Percentiles rank a stretch among this genome's conserved stretches.
phyloP scores from a whole-genome alignment of 768 basidiomycete genomes.

The Tricholoma saponaceum region DNA sequence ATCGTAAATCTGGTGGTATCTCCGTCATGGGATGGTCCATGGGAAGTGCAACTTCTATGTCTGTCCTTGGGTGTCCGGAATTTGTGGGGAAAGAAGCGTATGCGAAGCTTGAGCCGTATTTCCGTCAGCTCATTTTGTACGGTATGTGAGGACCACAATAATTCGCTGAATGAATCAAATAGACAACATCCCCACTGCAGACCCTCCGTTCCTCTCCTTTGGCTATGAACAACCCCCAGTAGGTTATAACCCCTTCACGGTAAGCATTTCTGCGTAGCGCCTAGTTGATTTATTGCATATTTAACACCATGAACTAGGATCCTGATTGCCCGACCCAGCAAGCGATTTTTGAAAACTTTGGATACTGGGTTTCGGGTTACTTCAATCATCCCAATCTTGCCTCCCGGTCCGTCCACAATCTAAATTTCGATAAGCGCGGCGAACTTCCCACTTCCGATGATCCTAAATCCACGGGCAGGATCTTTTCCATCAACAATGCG shows the following conservation, averaged over 20 bases:
- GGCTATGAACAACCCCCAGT: slow-evolving; percentile 16
- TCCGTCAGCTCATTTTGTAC: slow-evolving; percentile 27
- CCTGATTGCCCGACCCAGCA: slow-evolving; percentile 16
- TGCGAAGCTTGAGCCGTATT: slow-evolving; percentile 22
- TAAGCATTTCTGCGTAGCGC: background rate
- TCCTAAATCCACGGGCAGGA: background rate
- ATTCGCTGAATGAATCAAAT: background rate
- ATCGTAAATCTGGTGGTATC: slow-evolving; percentile 29
- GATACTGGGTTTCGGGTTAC: slow-evolving; percentile 26
- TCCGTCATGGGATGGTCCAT: slow-evolving; percentile 36
- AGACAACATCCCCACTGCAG: slow-evolving; percentile 11
- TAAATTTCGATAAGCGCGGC: background rate
- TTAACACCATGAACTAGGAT: background rate
- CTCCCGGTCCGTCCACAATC: background rate
- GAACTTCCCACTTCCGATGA: background rate
- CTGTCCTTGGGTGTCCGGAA: slow-evolving; percentile 21
- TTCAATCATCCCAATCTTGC: slow-evolving; percentile 16
- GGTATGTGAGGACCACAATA: slow-evolving; percentile 17
- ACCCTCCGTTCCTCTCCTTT: slow-evolving; percentile 27
- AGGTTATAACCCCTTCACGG: slow-evolving; percentile 3
- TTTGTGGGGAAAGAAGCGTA: slow-evolving; percentile 19
- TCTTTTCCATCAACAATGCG: background rate
- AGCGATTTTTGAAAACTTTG: slow-evolving; percentile 18
- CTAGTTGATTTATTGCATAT: background rate
- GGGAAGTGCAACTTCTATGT: slow-evolving; percentile 23